phyloP scores from a whole-genome alignment of 2,329 filamentous ascomycete species.

The Stylonectria norvegica region DNA sequence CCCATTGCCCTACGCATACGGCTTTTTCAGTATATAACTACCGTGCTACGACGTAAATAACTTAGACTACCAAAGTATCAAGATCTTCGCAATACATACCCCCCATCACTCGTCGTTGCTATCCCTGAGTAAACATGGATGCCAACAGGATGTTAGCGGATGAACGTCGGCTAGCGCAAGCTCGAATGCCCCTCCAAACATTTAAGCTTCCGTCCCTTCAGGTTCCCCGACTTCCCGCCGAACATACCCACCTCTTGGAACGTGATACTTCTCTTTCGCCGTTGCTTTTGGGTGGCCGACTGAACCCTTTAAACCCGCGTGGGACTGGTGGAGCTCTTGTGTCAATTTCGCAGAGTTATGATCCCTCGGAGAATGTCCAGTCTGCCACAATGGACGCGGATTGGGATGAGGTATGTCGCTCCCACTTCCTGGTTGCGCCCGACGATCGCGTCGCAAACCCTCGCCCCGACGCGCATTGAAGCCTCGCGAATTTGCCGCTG shows the following conservation, averaged over 20 bases:
- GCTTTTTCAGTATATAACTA: too few species aligned
- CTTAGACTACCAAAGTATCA: too few species aligned
- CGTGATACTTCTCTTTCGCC: conserved; percentile 1
- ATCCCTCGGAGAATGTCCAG: conserved; percentile 35
- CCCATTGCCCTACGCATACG: too few species aligned
- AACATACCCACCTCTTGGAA: conserved; percentile 5
- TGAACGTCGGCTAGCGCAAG: conserved; percentile 22
- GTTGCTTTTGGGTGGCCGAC: too few species aligned
- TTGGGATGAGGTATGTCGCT: conserved; percentile 60
- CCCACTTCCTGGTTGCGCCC: conserved; percentile 3
- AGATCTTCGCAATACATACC: too few species aligned
- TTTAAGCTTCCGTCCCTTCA: conserved; percentile 17
- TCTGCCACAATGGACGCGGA: conserved; percentile 59
- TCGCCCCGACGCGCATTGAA: neutral
- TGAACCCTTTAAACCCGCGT: conserved; percentile 7
- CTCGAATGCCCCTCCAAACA: conserved; percentile 26
- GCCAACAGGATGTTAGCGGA: too few species aligned
- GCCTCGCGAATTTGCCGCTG: too few species aligned
- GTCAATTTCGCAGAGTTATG: conserved; percentile 29
- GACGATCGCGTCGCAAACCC: neutral
- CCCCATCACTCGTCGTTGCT: too few species aligned
- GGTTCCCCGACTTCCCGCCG: conserved; percentile 12
- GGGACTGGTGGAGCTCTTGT: conserved; percentile 11
- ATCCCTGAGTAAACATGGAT: too few species aligned
- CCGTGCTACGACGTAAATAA: too few species aligned